These are phyloP conservation scores for Mitragyna speciosa DNA, from an alignment of 257 asterid species.

Conservation along the genomic window DNA sequence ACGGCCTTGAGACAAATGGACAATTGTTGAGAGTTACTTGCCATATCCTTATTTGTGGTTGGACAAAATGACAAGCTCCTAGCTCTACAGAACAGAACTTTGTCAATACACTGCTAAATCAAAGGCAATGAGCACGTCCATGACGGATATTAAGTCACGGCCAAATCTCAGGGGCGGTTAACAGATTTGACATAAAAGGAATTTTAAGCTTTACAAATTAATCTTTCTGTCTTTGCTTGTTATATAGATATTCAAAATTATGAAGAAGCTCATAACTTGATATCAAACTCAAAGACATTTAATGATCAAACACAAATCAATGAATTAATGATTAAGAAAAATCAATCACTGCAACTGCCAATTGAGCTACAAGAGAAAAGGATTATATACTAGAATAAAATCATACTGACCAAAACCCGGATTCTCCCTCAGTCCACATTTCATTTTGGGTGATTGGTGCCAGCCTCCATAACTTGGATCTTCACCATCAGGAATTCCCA, in stretches of 20 bases:
- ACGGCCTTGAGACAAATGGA: background rate
- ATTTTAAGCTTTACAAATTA: background rate
- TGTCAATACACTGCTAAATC: background rate
- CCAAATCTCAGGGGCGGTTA: background rate
- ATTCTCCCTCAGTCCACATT: slow-evolving; percentile 68
- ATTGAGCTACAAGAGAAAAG: background rate
- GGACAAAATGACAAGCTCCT: background rate
- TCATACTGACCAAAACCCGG: slow-evolving; percentile 83
- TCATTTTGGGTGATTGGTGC: slow-evolving; percentile 53
- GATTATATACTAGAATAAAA: background rate
- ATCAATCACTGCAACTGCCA: background rate
- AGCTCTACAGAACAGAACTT: background rate
- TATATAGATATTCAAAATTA: background rate
- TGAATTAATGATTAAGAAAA: background rate
- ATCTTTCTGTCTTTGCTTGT: background rate
- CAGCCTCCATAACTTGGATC: slow-evolving; percentile 59
- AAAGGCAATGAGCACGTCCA: slow-evolving; percentile 4
- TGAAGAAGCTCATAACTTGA: background rate
- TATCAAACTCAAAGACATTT: background rate
- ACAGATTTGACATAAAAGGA: background rate
- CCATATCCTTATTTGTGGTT: background rate
- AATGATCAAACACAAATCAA: background rate
- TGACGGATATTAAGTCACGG: background rate
- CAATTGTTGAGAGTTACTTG: background rate
- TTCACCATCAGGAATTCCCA: slow-evolving; percentile 44